Evolutionary conservation across 441 rosid genomes (phyloP), one percentile per base, ranked within the genome.

Genomic region (Eruca vesicaria): DNA sequence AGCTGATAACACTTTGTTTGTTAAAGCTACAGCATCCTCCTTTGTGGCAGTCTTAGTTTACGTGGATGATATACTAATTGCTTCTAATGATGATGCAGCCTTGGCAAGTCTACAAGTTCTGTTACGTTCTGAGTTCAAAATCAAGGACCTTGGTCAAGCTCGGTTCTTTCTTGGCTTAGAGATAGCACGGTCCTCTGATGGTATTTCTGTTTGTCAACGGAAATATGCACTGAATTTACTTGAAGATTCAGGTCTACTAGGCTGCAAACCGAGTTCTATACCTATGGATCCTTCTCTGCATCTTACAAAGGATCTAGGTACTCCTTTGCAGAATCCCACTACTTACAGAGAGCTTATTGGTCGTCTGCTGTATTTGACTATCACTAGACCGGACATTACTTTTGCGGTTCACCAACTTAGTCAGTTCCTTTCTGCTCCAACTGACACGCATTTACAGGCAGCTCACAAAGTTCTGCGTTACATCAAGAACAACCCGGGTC

Each of bases 331-430:
- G 1, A 4, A 9, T 9, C 26, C 26, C 3, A 19, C 14, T 0
- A 0, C 0, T 0, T 52, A 19, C 0, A 1, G 58, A 0, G 58
- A 19, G 2, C 1, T 52, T 0, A 9, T 52, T 9, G 41, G 64
- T 0, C 2, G n/a, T 0, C 1, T 60, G 0, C 8, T 60, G 0
- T 60, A 60, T 0, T 3, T 60, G 0, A 3, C 4, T 0, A 16
- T 31, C 0, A 60, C 41, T 1, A 4, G 33, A 3, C 64, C 64
- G 0, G 41, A 31, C 1, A 60, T 60, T 0, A 31, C 41, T 0
- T 60, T 9, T 31, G 23, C 1, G 0, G 43, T 60, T 0, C 5
- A 60, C 16, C 21, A 10, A 3, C 3, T 60, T 3, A 31, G 41
- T 4, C 64, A 60, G 0, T 31, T 31, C 1, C 23, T 60, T 0